Evolutionary conservation across 352 stramenopile genomes (phyloP).

Genomic region (Phytophthora tentaculata): DNA sequence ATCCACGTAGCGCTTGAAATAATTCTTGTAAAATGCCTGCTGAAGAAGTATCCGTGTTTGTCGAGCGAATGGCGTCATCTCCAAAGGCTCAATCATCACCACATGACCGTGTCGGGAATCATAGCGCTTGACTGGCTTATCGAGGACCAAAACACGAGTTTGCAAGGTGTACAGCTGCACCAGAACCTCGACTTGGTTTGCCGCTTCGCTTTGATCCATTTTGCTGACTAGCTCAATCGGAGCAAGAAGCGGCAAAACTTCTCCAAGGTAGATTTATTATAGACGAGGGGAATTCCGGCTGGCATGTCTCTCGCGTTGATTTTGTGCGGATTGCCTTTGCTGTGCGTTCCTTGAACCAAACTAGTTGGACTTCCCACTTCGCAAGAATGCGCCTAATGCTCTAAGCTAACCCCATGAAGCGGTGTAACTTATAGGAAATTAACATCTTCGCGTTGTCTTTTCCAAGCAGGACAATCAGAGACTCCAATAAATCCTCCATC

Average conservation of each 20-base stretch:
- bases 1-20: conserved; percentile 5
- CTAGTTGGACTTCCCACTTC: not conserved
- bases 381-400: not conserved
- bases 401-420: conserved; percentile 5
- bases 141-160: not conserved
- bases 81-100: not conserved
- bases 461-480: not conserved
- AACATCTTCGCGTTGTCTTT: conserved; percentile 3
- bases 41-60: not conserved
- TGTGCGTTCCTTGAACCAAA: conserved; percentile 2
- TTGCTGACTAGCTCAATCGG: not conserved
- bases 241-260: not conserved
- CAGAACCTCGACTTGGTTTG: not conserved
- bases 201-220: not conserved
- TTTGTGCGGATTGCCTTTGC: not conserved
- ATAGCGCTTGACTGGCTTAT: not conserved
- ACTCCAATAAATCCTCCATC: no score
- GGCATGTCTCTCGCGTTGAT: not conserved
- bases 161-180: not conserved
- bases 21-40: conserved; percentile 1
- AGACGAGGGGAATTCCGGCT: not conserved
- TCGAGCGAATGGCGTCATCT: not conserved
- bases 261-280: not conserved
- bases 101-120: not conserved
- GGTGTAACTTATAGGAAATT: conserved; percentile 3